These are phyloP conservation scores for Panaeolus cyanescens DNA, from an alignment of 768 basidiomycete genomes.

Conservation along the genomic window DNA sequence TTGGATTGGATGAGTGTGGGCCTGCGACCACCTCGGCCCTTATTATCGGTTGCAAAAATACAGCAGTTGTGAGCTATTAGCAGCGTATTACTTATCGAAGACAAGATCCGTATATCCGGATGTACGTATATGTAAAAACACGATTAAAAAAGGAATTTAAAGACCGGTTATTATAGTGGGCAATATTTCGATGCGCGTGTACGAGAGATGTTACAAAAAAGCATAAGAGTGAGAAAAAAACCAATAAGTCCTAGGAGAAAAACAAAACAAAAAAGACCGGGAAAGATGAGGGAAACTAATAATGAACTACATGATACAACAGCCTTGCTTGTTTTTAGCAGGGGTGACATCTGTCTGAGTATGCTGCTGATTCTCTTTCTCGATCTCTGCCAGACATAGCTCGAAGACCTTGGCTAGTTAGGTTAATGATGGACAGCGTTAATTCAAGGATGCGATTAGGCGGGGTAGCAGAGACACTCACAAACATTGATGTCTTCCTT, in stretches of 20 bases:
- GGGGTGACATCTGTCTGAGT: slow-evolving; percentile 25
- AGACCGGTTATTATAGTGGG: slow-evolving; percentile 1
- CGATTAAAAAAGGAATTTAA: neutral
- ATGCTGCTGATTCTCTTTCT: slow-evolving; percentile 47
- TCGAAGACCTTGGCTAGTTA: slow-evolving; percentile 73
- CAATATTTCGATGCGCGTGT: slow-evolving; percentile 3
- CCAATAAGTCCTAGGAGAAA: slow-evolving; percentile 1
- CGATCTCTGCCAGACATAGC: slow-evolving; percentile 77
- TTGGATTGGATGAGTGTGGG: neutral
- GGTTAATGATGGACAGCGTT: slow-evolving; percentile 1
- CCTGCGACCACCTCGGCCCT: neutral
- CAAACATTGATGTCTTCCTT: slow-evolving; percentile 82
- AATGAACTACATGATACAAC: slow-evolving; percentile 56
- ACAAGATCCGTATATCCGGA: slow-evolving; percentile 1
- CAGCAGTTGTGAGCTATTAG: slow-evolving; percentile 1
- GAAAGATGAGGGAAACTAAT: neutral
- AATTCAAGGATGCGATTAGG: neutral
- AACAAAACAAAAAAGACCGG: neutral
- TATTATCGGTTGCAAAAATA: slow-evolving; percentile 4
- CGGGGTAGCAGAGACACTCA: slow-evolving; percentile 41
- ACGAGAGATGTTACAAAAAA: slow-evolving; percentile 1
- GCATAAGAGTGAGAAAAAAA: neutral
- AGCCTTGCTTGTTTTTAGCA: slow-evolving; percentile 31
- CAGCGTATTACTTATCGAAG: neutral
- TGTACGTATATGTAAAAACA: neutral